Percentiles rank a stretch among this genome's conserved stretches.
Evolutionary conservation across 2,329 filamentous ascomycete species (phyloP).

Genomic region (Hypoxylon sp.): DNA sequence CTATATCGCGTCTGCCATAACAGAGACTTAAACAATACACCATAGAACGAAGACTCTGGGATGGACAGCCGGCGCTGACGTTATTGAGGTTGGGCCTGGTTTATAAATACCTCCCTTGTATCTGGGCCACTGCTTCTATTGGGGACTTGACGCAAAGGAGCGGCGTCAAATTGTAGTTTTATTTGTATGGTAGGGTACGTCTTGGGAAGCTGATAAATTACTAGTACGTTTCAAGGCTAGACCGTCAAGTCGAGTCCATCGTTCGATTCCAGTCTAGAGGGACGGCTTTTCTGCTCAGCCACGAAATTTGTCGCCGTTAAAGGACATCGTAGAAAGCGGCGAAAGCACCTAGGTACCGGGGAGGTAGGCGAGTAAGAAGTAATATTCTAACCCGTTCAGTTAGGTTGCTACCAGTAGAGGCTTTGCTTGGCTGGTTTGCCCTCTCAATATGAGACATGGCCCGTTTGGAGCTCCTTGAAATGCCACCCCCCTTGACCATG

Average conservation of each 20-base stretch:
- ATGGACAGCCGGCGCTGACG: conserved; percentile 9
- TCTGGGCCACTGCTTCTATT: conserved; percentile 16
- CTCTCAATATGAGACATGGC: conserved; percentile 27
- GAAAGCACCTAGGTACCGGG: not conserved
- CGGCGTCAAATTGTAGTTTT: conserved; percentile 20
- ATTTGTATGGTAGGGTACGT: conserved; percentile 17
- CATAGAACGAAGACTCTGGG: conserved; percentile 17
- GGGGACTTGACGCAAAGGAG: conserved; percentile 12
- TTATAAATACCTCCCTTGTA: not conserved
- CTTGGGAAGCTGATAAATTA: conserved; percentile 32
- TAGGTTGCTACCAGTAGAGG: conserved; percentile 1
- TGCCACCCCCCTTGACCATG: conserved; percentile 18
- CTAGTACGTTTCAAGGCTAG: conserved; percentile 32
- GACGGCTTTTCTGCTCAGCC: conserved; percentile 1
- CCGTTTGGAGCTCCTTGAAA: conserved; percentile 29
- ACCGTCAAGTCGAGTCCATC: not conserved
- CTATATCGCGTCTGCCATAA: conserved; percentile 25
- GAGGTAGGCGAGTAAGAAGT: not conserved
- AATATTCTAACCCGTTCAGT: conserved; percentile 18
- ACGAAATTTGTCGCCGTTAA: not conserved
- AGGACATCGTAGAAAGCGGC: not conserved
- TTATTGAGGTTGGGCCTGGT: not conserved
- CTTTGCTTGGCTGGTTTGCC: conserved; percentile 8
- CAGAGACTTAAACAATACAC: conserved; percentile 16
- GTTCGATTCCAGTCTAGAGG: not conserved